Percentiles rank a stretch among this genome's conserved stretches.
phyloP scores from a whole-genome alignment of 2,329 filamentous ascomycete genomes.

The Fusarium cicatricum region DNA sequence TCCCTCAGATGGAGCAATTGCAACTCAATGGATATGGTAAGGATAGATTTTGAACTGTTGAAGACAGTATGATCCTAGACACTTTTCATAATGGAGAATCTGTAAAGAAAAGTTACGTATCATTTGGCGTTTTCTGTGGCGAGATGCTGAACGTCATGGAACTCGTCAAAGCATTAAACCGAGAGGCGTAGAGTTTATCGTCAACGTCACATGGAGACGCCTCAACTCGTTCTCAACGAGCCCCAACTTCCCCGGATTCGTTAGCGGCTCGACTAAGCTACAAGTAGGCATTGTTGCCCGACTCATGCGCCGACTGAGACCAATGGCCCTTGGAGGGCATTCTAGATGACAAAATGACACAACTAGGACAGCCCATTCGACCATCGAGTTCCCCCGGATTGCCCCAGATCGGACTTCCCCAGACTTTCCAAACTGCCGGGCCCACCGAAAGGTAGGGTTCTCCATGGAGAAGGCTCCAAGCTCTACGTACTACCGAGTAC shows the following conservation, averaged over 20 bases:
- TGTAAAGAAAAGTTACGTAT: background rate
- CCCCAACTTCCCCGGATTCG: slow-evolving; percentile 8
- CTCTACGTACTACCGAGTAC: too few relatives aligned
- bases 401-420: too few relatives aligned
- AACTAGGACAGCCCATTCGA: too few relatives aligned
- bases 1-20: too few relatives aligned
- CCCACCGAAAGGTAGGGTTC: background rate
- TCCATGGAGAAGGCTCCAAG: background rate
- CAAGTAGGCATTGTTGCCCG: background rate
- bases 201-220: background rate
- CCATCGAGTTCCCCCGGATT: too few relatives aligned
- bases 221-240: background rate
- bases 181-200: background rate
- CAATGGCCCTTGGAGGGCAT: too few relatives aligned
- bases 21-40: too few relatives aligned
- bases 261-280: background rate
- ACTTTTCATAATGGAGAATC: background rate
- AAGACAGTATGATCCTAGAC: background rate
- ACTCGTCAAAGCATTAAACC: too few relatives aligned
- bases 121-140: background rate
- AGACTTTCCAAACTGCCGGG: too few relatives aligned
- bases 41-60: too few relatives aligned
- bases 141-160: too few relatives aligned
- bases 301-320: background rate
- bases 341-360: background rate